Evolutionary conservation across 257 asterid species (phyloP), one percentile per base, ranked within the genome.

Genomic region (Perilla frutescens): DNA sequence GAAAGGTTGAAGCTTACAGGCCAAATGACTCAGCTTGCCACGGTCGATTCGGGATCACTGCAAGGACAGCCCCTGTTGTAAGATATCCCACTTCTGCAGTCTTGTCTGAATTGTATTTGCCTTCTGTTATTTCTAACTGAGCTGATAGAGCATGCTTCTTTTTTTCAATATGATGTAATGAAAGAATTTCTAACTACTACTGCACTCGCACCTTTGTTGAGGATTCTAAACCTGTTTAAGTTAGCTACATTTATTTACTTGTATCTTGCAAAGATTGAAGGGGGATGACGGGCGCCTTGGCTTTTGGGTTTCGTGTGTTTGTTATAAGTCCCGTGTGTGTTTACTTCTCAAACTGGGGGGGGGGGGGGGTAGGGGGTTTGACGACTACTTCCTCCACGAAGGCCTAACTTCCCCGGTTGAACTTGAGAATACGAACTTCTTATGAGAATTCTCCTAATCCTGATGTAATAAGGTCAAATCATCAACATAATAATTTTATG

Each of bases 21-120:
- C 92, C 87, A 32, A 78, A 91, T 81, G 99, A 94, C 92, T 88
- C 99, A 14, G 98, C 99, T 82, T 90, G 96, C 83, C 98, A 95
- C 45, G 97, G 87, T 29, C 81, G 99, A 66, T 92, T 90, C 66
- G 99, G 99, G 58, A 63, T 90, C 62, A 95, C 99, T 77, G 81
- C 96, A 67, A 86, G 99, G 77, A 95, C 99, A 14, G 99, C 99
- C 20, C 98, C 97, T 49, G 91, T 87, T 74, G 98, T 93, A 73
- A 79, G 93, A 55, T 65, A 26, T 2, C 12, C 26, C 26, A 20
- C 26, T 20, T 20, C 26, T 20, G 26, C 26, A 20, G 26, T 20
- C 26, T 20, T 20, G 26, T 20, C 26, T 20, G 48, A 49, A 20
- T 72, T 32, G 11, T 37, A 13, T 44, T 68, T 51, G 14, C 4